A percentile compares a stretch with the other conserved stretches of the same genome.
phyloP scores from a whole-genome alignment of 2,329 filamentous ascomycete genomes.

The Diaporthe australafricana region DNA sequence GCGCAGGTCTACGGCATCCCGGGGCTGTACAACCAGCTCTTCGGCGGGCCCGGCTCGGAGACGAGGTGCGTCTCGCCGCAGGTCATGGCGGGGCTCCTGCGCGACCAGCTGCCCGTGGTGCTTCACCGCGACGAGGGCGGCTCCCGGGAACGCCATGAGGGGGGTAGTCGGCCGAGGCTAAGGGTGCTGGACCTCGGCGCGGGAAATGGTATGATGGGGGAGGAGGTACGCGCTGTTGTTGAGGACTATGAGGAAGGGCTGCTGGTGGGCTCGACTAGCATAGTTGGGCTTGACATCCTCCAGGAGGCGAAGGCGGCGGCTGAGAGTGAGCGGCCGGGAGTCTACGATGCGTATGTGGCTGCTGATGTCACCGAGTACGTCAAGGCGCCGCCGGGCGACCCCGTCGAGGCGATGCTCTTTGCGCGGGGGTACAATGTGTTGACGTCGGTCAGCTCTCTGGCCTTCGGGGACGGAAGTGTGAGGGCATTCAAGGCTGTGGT shows the following conservation, averaged over 20 bases:
- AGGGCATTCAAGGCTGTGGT: slow-evolving; percentile 17
- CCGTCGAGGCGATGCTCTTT: not conserved
- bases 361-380: slow-evolving; percentile 22
- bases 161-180: not conserved
- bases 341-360: slow-evolving; percentile 20
- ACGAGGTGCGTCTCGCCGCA: slow-evolving; percentile 20
- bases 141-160: rapidly evolving
- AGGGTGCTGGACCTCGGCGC: slow-evolving; percentile 14
- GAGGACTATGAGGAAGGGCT: not conserved
- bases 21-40: slow-evolving; percentile 25
- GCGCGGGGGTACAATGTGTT: slow-evolving; percentile 20
- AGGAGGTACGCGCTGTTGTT: not conserved
- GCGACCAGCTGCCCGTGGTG: not conserved
- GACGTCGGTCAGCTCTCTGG: not conserved
- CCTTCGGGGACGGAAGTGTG: slow-evolving; percentile 4
- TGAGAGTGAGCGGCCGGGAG: slow-evolving; percentile 6
- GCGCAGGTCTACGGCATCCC: slow-evolving; percentile 29
- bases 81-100: slow-evolving; percentile 16
- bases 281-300: slow-evolving; percentile 25
- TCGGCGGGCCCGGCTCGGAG: slow-evolving; percentile 22
- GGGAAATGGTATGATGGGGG: slow-evolving; percentile 23
- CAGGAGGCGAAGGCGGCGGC: slow-evolving; percentile 10
- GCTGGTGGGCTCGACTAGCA: not conserved
- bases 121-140: not conserved
- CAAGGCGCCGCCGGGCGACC: not conserved